Conservation (phyloP, 768 basidiomycete genomes). For the Termitomyces sp. region DNA sequence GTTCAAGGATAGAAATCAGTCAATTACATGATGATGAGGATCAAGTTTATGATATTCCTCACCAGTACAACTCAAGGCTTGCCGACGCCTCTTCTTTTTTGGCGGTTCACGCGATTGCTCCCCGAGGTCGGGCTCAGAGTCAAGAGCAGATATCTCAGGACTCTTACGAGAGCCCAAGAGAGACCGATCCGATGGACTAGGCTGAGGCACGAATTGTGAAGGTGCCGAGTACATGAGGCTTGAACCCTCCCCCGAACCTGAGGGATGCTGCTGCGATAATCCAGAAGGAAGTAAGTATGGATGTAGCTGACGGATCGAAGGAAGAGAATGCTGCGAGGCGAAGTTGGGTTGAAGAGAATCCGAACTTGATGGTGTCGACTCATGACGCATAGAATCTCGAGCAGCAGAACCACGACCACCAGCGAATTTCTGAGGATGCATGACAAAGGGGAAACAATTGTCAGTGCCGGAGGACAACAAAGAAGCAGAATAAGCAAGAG, state of each 20-base stretch:
- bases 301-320: constrained; percentile 68
- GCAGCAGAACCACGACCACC: constrained; percentile 13
- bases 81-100: constrained; percentile 81
- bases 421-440: constrained; percentile 15
- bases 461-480: constrained; percentile 8
- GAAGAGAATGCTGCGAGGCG: constrained; percentile 41
- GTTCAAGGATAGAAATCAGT: neutral
- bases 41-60: constrained; percentile 23
- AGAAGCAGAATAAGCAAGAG: constrained; percentile 9
- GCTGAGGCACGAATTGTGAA: constrained; percentile 24
- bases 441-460: constrained; percentile 2
- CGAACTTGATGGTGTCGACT: constrained; percentile 19
- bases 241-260: constrained; percentile 17
- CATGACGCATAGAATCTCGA: constrained; percentile 22
- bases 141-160: constrained; percentile 34
- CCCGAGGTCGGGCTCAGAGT: constrained; percentile 58
- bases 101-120: constrained; percentile 52
- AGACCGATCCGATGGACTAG: constrained; percentile 23
- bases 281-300: constrained; percentile 59
- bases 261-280: constrained; percentile 26
- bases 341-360: constrained; percentile 20
- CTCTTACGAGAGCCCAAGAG: constrained; percentile 25
- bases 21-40: neutral
- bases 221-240: constrained; percentile 21
- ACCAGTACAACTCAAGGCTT: constrained; percentile 87